phyloP scores from a whole-genome alignment of 1,284 basidiomycete genomes.

The Apiotrichum veenhuisii region DNA sequence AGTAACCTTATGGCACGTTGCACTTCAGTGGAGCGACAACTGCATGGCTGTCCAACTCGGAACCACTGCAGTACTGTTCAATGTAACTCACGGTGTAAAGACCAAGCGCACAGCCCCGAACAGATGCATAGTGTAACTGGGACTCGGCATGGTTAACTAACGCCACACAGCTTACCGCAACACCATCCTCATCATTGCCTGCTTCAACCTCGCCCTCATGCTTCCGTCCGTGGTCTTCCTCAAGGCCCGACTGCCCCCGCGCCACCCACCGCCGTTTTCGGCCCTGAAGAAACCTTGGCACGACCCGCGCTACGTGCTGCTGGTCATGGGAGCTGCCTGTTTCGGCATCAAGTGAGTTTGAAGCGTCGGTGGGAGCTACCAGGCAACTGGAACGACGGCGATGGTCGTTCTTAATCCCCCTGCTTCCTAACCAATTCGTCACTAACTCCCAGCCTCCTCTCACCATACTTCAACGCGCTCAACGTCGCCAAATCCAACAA shows the following conservation, averaged over 20 bases:
- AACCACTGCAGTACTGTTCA: too few relatives aligned
- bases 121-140: too few relatives aligned
- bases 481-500: slow-evolving; percentile 8
- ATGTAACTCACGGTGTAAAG: too few relatives aligned
- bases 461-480: slow-evolving; percentile 16
- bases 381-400: too few relatives aligned
- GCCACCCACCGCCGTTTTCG: slow-evolving; percentile 14
- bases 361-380: too few relatives aligned
- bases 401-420: too few relatives aligned
- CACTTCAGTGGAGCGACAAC: too few relatives aligned
- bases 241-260: slow-evolving; percentile 25
- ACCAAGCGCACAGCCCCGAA: too few relatives aligned
- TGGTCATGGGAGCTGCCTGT: slow-evolving; percentile 9
- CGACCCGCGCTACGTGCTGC: slow-evolving; percentile 15
- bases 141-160: too few relatives aligned
- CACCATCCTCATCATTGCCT: slow-evolving; percentile 25
- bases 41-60: too few relatives aligned
- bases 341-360: slow-evolving; percentile 14
- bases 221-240: slow-evolving; percentile 25
- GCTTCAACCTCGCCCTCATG: slow-evolving; percentile 24
- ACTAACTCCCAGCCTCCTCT: slow-evolving; percentile 13
- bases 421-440: too few relatives aligned
- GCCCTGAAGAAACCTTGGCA: slow-evolving; percentile 15
- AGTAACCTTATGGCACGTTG: too few relatives aligned
- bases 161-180: slow-evolving; percentile 24